Conservation (phyloP, 2,329 filamentous ascomycete species). For the Metarhizium robertsii region DNA sequence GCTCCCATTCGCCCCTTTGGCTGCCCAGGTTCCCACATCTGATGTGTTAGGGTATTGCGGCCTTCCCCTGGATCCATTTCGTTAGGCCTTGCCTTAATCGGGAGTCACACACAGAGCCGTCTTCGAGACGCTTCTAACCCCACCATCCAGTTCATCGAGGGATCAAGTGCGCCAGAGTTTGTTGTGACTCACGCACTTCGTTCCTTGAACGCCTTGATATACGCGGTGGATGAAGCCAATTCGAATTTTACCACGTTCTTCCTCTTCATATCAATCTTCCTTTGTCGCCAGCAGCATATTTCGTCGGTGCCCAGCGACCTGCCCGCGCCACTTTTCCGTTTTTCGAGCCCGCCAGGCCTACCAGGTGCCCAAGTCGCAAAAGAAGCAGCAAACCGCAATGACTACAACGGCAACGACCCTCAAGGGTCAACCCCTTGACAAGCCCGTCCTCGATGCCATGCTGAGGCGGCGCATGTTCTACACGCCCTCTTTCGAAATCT, state of each 20-base stretch:
- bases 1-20: too few species aligned
- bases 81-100: background rate
- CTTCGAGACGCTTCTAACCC: conserved; percentile 8
- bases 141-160: conserved; percentile 10
- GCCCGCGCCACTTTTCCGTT: conserved; percentile 19
- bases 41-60: background rate
- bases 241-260: conserved; percentile 8
- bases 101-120: background rate
- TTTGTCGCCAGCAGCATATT: conserved; percentile 5
- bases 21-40: background rate
- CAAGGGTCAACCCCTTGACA: conserved; percentile 84
- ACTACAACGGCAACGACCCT: conserved; percentile 58
- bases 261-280: conserved; percentile 5
- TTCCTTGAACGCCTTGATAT: conserved; percentile 7
- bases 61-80: background rate
- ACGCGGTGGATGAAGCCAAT: conserved; percentile 19
- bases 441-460: conserved; percentile 70
- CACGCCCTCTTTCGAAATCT: conserved; percentile 92
- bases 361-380: conserved; percentile 18
- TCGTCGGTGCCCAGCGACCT: conserved; percentile 11
- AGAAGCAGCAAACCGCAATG: conserved; percentile 26
- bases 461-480: conserved; percentile 87
- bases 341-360: conserved; percentile 20
- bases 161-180: conserved; percentile 14
- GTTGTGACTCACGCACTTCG: conserved; percentile 18